phyloP scores from a whole-genome alignment of 2,329 filamentous ascomycete genomes.

The Hypoxylon sp. region DNA sequence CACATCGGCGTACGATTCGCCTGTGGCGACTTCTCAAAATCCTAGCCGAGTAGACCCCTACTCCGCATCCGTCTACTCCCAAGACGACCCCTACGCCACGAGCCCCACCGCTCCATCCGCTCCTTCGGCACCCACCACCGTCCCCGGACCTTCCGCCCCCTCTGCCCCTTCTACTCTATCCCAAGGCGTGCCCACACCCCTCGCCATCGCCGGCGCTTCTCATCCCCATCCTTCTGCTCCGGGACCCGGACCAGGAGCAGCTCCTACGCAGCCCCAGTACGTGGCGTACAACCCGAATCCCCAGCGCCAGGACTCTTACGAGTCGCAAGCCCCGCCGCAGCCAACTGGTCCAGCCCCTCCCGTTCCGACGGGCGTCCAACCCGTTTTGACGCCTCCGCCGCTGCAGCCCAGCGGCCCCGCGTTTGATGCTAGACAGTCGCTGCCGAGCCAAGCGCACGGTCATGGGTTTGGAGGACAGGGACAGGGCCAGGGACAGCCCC shows the following conservation, averaged over 20 bases:
- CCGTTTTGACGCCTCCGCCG: constrained; percentile 60
- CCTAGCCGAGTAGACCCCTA: constrained; percentile 61
- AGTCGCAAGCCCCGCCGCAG: constrained; percentile 53
- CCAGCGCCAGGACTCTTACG: constrained; percentile 53
- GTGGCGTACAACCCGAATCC: constrained; percentile 52
- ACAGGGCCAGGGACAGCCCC: constrained; percentile 63
- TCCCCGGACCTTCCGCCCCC: constrained; percentile 51
- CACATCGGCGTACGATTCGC: constrained; percentile 83
- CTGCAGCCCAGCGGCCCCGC: constrained; percentile 62
- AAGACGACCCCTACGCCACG: constrained; percentile 61
- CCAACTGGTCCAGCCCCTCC: constrained; percentile 60
- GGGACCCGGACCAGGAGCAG: not conserved
- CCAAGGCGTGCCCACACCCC: constrained; percentile 48
- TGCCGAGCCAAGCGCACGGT: constrained; percentile 62
- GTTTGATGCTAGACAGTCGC: constrained; percentile 65
- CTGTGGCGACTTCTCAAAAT: constrained; percentile 68
- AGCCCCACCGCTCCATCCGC: constrained; percentile 51
- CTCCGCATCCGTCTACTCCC: constrained; percentile 64
- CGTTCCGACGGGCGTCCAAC: constrained; percentile 55
- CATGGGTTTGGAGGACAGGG: constrained; percentile 35
- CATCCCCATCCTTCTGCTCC: constrained; percentile 43
- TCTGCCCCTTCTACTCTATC: constrained; percentile 46
- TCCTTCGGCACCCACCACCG: constrained; percentile 29
- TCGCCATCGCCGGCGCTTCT: constrained; percentile 42
- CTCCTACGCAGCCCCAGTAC: constrained; percentile 56